Evolutionary conservation across 192 early-diverging fungal genomes (phyloP).

Genomic region (Backusella psychrophila): DNA sequence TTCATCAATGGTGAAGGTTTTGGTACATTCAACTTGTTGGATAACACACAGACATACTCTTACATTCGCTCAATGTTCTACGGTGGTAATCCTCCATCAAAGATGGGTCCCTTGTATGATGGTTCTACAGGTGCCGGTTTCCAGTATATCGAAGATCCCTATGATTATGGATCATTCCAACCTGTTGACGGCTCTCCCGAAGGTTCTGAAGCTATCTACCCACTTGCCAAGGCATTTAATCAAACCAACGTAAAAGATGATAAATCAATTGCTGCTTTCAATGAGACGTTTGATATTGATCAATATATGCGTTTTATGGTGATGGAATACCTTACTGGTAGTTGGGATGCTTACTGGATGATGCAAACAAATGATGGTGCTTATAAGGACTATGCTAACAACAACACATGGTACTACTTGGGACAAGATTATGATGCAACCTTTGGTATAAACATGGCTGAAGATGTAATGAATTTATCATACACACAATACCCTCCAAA

Average conservation of each 20-base stretch:
- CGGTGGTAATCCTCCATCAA: slow-evolving; percentile 28
- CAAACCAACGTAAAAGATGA: slow-evolving; percentile 31
- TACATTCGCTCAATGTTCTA: slow-evolving; percentile 41
- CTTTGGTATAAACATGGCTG: slow-evolving; percentile 41
- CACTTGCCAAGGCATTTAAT: slow-evolving; percentile 26
- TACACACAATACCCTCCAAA: slow-evolving; percentile 34
- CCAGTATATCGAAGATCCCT: slow-evolving; percentile 13
- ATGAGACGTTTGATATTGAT: slow-evolving; percentile 36
- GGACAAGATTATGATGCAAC: slow-evolving; percentile 51
- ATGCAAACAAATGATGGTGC: slow-evolving; percentile 44
- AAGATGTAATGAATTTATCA: slow-evolving; percentile 22
- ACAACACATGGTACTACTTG: slow-evolving; percentile 41
- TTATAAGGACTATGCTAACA: slow-evolving; percentile 33
- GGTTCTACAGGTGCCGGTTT: slow-evolving; percentile 45
- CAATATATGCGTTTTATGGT: slow-evolving; percentile 47
- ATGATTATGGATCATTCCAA: slow-evolving; percentile 26
- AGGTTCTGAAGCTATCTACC: slow-evolving; percentile 14
- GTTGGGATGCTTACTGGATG: slow-evolving; percentile 52
- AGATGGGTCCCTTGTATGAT: slow-evolving; percentile 44
- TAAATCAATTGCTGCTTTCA: slow-evolving; percentile 25
- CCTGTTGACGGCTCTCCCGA: slow-evolving; percentile 22
- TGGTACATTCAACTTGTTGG: slow-evolving; percentile 49
- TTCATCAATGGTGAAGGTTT: slow-evolving; percentile 44
- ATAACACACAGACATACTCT: slow-evolving; percentile 43
- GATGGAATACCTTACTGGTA: slow-evolving; percentile 45